These are phyloP conservation scores for Malus orientalis DNA, from an alignment of 306 rosid species.

Conservation along the genomic window DNA sequence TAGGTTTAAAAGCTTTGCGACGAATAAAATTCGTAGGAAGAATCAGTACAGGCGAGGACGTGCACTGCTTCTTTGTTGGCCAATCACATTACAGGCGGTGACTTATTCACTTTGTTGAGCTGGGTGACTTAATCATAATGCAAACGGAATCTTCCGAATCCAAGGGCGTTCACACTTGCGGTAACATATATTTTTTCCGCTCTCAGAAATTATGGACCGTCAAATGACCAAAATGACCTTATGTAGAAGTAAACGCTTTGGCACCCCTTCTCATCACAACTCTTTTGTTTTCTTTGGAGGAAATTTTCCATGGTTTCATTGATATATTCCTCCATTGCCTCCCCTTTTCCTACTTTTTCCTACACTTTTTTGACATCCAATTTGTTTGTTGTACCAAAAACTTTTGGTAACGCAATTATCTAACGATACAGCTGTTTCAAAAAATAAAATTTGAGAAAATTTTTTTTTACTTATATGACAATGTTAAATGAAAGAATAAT, in stretches of 20 bases:
- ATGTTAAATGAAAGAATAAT: not conserved
- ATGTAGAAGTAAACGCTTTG: not conserved
- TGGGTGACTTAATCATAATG: not conserved
- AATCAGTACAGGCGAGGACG: not conserved
- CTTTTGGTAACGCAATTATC: not conserved
- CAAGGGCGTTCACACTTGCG: conserved; percentile 22
- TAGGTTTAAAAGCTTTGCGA: not conserved
- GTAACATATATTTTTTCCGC: not conserved
- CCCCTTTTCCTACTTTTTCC: no score
- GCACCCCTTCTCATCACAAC: not conserved
- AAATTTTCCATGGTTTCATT: not conserved
- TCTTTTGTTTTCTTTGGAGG: not conserved
- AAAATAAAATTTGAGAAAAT: no score
- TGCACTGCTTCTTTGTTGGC: not conserved
- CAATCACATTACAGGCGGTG: conserved; percentile 1
- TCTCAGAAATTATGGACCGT: not conserved
- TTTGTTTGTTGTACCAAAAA: not conserved
- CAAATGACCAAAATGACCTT: conserved; percentile 16
- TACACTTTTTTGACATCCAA: not conserved
- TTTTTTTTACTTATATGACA: no score
- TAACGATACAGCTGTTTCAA: no score
- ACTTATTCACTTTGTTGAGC: not conserved
- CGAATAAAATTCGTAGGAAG: not conserved
- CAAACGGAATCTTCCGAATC: conserved; percentile 21
- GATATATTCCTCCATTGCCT: no score